These are phyloP conservation scores for Ilex paraguariensis DNA, from an alignment of 305 asterid species.

Conservation along the genomic window DNA sequence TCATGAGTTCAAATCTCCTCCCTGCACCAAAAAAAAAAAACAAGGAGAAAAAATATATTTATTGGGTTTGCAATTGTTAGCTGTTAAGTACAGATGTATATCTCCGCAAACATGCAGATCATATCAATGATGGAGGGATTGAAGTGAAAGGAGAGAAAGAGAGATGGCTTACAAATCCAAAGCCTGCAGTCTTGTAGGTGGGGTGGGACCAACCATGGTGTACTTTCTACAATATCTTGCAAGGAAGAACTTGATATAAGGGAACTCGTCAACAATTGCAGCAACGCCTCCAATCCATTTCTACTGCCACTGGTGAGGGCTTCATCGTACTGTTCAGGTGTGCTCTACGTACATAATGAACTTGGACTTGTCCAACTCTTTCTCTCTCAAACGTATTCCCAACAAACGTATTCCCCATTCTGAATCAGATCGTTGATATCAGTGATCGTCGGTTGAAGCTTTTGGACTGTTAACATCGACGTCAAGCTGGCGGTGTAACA, in stretches of 20 bases:
- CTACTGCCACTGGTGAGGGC: conserved; percentile 44
- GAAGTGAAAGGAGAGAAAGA: background rate
- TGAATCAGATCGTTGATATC: conserved; percentile 32
- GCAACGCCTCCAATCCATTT: conserved; percentile 27
- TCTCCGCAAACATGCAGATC: too few species aligned
- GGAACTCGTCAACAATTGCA: background rate
- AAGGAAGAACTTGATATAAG: background rate
- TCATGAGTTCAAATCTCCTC: too few species aligned
- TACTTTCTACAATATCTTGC: conserved; percentile 36
- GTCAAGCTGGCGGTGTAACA: background rate
- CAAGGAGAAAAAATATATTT: too few species aligned
- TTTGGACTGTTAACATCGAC: background rate
- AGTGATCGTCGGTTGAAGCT: conserved; percentile 32
- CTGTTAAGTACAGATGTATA: too few species aligned
- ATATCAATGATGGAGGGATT: too few species aligned
- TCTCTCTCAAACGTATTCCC: too few species aligned
- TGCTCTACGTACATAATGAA: conserved; percentile 21
- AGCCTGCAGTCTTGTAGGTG: conserved; percentile 44
- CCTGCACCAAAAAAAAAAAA: too few species aligned
- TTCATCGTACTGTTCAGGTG: conserved; percentile 28
- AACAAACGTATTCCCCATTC: too few species aligned
- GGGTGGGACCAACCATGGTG: conserved; percentile 37
- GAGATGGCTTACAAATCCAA: conserved; percentile 43
- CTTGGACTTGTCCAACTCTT: conserved; percentile 32
- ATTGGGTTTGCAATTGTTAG: too few species aligned